Conservation (phyloP, 495 filamentous ascomycete species). For the Podospora sp. region DNA sequence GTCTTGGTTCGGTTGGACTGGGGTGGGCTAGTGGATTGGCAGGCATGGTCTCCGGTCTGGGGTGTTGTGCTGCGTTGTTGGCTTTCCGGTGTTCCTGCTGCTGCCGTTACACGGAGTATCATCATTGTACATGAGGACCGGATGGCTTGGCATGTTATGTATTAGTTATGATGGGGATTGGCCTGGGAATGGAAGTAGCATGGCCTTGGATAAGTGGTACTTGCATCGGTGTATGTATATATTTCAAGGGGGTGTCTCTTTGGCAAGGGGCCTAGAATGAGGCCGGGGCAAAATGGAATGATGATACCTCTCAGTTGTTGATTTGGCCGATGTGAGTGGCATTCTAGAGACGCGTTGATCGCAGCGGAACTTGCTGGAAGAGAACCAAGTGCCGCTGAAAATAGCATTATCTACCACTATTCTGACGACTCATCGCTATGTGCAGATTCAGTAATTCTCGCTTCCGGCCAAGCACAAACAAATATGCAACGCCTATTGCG, state of each 20-base stretch:
- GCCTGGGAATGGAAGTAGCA: neutral
- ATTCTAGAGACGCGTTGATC: too few relatives aligned
- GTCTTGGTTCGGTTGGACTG: neutral
- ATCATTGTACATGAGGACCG: neutral
- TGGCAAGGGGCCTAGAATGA: neutral
- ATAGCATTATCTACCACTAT: too few relatives aligned
- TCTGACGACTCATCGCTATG: too few relatives aligned
- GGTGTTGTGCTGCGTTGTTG: neutral
- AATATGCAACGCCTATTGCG: too few relatives aligned
- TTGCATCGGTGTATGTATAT: neutral
- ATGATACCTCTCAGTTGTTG: neutral
- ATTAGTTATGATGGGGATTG: neutral
- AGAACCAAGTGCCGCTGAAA: too few relatives aligned
- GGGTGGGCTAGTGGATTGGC: neutral
- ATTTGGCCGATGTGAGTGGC: neutral
- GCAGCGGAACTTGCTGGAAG: too few relatives aligned
- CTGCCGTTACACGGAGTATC: neutral
- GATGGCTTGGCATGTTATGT: neutral
- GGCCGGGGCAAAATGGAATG: neutral
- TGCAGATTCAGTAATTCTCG: too few relatives aligned
- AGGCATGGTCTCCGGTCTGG: neutral
- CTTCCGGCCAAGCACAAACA: too few relatives aligned
- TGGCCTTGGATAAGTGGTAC: neutral
- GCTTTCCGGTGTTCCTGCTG: neutral
- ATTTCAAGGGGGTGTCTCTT: neutral